Conservation (phyloP, 2,329 filamentous ascomycete species). For the Arthrobotrys conoides region DNA sequence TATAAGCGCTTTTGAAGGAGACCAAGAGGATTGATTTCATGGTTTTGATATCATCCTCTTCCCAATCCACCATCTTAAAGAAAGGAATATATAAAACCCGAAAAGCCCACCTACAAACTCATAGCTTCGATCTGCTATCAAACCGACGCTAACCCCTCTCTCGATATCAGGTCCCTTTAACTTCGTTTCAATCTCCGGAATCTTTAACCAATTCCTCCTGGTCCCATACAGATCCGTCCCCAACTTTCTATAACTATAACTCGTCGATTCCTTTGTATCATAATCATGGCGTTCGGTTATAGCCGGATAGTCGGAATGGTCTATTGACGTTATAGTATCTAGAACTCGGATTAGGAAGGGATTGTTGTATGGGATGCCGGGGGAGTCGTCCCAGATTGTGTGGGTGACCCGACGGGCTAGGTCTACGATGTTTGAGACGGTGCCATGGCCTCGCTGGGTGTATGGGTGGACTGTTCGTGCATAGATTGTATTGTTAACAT, state of each 20-base stretch:
- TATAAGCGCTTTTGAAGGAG: no score
- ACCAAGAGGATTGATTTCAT: no score
- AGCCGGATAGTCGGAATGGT: background rate
- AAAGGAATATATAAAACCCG: background rate
- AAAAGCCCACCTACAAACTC: constrained; percentile 61
- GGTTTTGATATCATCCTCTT: background rate
- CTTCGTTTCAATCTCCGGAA: background rate
- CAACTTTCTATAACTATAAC: constrained; percentile 23
- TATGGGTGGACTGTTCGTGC: background rate
- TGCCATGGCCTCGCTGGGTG: background rate
- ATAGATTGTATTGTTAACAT: no score
- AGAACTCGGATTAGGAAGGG: constrained; percentile 29
- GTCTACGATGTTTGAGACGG: background rate
- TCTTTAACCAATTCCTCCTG: constrained; percentile 3
- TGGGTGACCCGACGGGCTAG: background rate
- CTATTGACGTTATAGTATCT: background rate
- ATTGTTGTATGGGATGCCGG: constrained; percentile 31
- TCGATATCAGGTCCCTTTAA: background rate
- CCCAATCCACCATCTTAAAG: background rate
- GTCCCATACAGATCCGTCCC: constrained; percentile 29
- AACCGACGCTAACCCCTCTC: constrained; percentile 21
- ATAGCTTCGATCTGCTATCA: constrained; percentile 56
- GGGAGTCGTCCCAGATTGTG: constrained; percentile 15
- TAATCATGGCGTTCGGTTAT: constrained; percentile 37
- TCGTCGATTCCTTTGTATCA: background rate